Conservation (phyloP, 495 filamentous ascomycete species). For the Talaromyces nanjingensis region DNA sequence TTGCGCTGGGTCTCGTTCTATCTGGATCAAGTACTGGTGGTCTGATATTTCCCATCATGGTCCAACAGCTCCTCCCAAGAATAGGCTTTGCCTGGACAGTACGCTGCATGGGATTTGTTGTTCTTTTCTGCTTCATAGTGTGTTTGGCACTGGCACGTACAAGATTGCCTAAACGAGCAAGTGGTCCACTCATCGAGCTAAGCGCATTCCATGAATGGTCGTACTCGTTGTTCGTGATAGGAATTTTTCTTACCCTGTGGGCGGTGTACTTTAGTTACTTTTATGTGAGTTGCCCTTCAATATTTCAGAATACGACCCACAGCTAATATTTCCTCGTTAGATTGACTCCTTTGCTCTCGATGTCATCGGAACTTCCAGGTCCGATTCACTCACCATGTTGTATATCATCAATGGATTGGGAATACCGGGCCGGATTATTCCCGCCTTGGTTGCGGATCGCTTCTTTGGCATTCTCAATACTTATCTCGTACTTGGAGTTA, state of each 20-base stretch:
- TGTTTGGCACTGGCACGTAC: not conserved
- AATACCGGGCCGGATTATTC: constrained; percentile 54
- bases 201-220: constrained; percentile 29
- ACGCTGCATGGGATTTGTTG: constrained; percentile 30
- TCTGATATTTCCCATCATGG: constrained; percentile 66
- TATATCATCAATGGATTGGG: constrained; percentile 64
- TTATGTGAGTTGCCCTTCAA: constrained; percentile 14
- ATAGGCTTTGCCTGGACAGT: constrained; percentile 34
- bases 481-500: constrained; percentile 46
- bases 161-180: not conserved
- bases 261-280: constrained; percentile 28
- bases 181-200: constrained; percentile 25
- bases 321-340: not conserved
- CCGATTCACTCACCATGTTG: constrained; percentile 51
- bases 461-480: constrained; percentile 52
- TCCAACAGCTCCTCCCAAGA: constrained; percentile 56
- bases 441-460: constrained; percentile 59
- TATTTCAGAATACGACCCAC: not conserved
- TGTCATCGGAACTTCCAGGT: constrained; percentile 45
- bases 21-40: constrained; percentile 66
- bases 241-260: constrained; percentile 28
- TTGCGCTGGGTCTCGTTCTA: constrained; percentile 52
- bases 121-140: constrained; percentile 10
- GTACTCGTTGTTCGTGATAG: constrained; percentile 22
- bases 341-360: constrained; percentile 54